Conservation (phyloP, 495 filamentous ascomycete genomes). For the Paragyromitra xinjiangensis region DNA sequence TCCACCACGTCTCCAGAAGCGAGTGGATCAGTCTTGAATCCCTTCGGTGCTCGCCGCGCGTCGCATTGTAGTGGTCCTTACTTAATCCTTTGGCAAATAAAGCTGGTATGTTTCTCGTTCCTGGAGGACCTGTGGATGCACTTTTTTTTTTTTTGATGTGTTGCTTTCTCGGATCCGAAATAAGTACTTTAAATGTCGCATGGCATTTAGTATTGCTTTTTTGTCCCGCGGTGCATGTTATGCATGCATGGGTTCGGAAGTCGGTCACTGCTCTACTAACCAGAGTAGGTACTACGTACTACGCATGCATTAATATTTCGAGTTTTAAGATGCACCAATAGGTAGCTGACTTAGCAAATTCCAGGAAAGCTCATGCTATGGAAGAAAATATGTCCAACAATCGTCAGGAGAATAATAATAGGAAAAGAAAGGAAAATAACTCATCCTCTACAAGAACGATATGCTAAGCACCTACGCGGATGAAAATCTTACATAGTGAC, state of each 20-base stretch:
- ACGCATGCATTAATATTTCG: slow-evolving; percentile 17
- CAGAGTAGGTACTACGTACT: slow-evolving; percentile 7
- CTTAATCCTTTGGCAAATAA: slow-evolving; percentile 13
- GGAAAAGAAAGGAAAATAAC: not conserved
- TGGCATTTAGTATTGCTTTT: slow-evolving; percentile 46
- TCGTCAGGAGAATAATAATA: not conserved
- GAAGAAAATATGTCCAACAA: not conserved
- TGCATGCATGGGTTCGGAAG: slow-evolving; percentile 48
- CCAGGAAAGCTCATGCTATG: not conserved
- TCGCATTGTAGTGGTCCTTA: slow-evolving; percentile 12
- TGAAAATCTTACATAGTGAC: too few species aligned
- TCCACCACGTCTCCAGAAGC: slow-evolving; percentile 27
- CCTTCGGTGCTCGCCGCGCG: slow-evolving; percentile 28
- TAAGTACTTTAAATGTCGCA: slow-evolving; percentile 44
- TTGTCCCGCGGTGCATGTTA: slow-evolving; percentile 50
- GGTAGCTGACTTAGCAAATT: not conserved
- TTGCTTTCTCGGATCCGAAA: slow-evolving; percentile 43
- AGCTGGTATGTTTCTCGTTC: slow-evolving; percentile 41
- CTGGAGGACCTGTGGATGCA: slow-evolving; percentile 16
- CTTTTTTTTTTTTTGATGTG: slow-evolving; percentile 37
- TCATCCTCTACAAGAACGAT: not conserved
- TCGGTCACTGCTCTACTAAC: slow-evolving; percentile 25
- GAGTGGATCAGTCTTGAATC: slow-evolving; percentile 36
- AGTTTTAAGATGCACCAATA: slow-evolving; percentile 14
- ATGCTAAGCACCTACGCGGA: too few species aligned